Base-by-base conservation (phyloP, 306 rosid species). In the Quercus glauca region DNA sequence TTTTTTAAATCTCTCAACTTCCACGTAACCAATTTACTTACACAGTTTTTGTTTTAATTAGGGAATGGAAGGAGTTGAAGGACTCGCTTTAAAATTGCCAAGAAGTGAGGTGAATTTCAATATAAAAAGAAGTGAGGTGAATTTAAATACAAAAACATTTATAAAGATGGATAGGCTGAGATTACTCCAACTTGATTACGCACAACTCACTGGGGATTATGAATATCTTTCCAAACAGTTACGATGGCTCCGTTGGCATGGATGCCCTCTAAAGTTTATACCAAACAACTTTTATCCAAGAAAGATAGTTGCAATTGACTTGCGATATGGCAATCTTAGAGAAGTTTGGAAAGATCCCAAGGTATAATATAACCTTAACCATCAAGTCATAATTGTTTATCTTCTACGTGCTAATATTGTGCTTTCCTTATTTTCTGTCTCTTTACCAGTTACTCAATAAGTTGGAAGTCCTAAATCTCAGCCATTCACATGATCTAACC, bases 221-320 rank as follows among this genome's bases (percentile, higher is more conserved):
- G 31, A 33, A 37, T 14, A 74, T 73, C 45, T 90, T 76, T 77
- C 85, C 18, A 4, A 81, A 20, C 33, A 81, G 5, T 8, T 88
- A 5, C 83, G 81, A 56, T 88, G 87, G 89, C 0, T 88, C n/a
- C 59, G 61, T 76, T 85, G 89, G 91, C 64, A 69, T 23, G 76
- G 78, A 28, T 85, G 73, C 51, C 85, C 83, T 3, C 28, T 43
- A 7, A 59, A 41, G 37, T 76, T 18, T 57, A 63, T 67, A 14
- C 92, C 90, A 4, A 25, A 51, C 1, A 69, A 78, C 28, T 73
- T 88, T 10, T n/a, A 52, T 43, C 74, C 6, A 58, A 9, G 9
- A 1, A 73, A 68, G 5, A 6, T 86, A 5, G 86, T 88, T 75
- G 88, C 75, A 8, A 8, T 86, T 9, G 79, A 79, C 20, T 57